phyloP scores from a whole-genome alignment of 257 asterid species.

The Phtheirospermum japonicum region DNA sequence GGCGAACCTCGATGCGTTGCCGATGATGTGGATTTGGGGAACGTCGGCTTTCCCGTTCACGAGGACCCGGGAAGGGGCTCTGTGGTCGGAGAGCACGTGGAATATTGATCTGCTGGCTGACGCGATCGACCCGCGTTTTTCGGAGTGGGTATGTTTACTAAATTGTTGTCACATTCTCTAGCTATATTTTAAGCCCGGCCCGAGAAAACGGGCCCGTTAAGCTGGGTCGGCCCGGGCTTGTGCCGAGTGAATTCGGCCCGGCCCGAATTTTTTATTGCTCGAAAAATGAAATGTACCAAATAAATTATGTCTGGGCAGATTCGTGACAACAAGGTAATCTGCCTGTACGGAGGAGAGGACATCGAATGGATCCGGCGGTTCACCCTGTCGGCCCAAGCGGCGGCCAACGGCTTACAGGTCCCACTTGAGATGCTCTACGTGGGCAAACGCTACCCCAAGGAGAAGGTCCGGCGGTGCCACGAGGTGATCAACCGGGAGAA shows the following conservation, averaged over 20 bases:
- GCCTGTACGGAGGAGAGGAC: constrained; percentile 92
- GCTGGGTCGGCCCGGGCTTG: too few species aligned
- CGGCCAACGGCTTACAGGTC: constrained; percentile 42
- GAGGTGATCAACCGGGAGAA: constrained; percentile 46
- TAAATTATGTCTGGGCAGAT: constrained; percentile 34
- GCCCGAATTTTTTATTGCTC: too few species aligned
- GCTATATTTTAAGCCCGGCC: too few species aligned
- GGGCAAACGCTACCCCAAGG: constrained; percentile 71
- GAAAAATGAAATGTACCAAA: too few species aligned
- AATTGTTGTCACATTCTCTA: background rate
- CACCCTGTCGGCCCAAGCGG: constrained; percentile 42
- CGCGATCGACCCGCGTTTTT: constrained; percentile 53
- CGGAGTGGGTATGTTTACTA: constrained; percentile 50
- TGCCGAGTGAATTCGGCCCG: too few species aligned
- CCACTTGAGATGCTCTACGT: constrained; percentile 77
- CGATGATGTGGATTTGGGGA: constrained; percentile 98
- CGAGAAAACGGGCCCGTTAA: too few species aligned
- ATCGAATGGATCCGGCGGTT: constrained; percentile 72
- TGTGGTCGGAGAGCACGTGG: constrained; percentile 73
- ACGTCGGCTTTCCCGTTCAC: constrained; percentile 79
- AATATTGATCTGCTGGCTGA: constrained; percentile 62
- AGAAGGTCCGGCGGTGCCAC: constrained; percentile 60
- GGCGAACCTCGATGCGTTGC: constrained; percentile 62
- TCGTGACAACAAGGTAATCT: constrained; percentile 52
- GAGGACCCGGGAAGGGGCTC: constrained; percentile 46